These are phyloP conservation scores for Macrophomina phaseolina DNA, from an alignment of 2,329 filamentous ascomycete species.

Conservation along the genomic window DNA sequence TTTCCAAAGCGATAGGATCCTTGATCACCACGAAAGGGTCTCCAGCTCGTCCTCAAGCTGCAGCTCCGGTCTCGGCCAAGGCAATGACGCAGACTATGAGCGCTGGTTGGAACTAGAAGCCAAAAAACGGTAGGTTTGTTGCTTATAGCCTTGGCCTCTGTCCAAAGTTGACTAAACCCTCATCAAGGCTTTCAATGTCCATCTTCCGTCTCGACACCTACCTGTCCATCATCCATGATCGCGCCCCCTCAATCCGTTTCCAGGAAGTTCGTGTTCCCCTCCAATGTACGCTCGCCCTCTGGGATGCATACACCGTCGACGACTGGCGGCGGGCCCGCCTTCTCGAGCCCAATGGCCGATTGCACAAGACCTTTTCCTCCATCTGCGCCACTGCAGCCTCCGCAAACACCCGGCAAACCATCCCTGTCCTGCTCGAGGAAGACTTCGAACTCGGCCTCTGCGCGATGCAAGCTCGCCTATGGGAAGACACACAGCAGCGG, in stretches of 20 bases:
- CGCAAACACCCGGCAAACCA: background rate
- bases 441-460: background rate
- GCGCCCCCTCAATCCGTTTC: background rate
- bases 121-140: background rate
- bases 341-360: constrained; percentile 1
- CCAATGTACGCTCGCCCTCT: background rate
- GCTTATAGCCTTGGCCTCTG: background rate
- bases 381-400: constrained; percentile 2
- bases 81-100: background rate
- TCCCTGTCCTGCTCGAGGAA: background rate
- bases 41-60: background rate
- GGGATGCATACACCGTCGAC: background rate
- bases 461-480: constrained; percentile 1
- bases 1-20: background rate
- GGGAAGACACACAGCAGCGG: constrained; percentile 9
- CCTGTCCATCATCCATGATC: constrained; percentile 7
- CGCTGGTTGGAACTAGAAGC: background rate
- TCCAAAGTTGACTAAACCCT: background rate
- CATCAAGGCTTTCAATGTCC: background rate
- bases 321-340: background rate
- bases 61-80: background rate
- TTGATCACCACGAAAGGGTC: background rate
- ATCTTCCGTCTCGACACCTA: background rate
- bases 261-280: background rate
- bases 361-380: constrained; percentile 12